Conservation (phyloP, 2,329 filamentous ascomycete genomes). For the Pseudogymnoascus sp. region DNA sequence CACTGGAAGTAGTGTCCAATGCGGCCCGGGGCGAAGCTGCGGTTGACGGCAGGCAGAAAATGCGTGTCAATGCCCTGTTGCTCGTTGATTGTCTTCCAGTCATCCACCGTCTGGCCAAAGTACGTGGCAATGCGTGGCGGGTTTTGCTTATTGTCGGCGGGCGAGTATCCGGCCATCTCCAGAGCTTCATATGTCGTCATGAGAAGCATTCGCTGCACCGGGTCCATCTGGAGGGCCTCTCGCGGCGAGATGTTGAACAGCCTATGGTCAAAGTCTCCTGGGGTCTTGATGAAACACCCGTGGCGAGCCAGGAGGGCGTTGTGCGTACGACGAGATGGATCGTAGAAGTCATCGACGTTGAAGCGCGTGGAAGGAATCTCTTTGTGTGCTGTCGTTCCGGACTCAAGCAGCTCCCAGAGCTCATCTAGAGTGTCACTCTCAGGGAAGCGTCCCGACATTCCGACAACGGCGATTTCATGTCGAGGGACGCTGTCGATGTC, state of each 20-base stretch:
- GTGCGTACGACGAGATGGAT: constrained; percentile 59
- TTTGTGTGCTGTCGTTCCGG: constrained; percentile 63
- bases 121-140: constrained; percentile 32
- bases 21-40: constrained; percentile 42
- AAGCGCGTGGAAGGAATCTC: constrained; percentile 57
- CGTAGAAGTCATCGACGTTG: constrained; percentile 59
- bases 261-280: constrained; percentile 64
- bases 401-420: constrained; percentile 42
- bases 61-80: constrained; percentile 26
- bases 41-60: constrained; percentile 38
- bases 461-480: constrained; percentile 27
- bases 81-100: constrained; percentile 11
- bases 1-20: constrained; percentile 76
- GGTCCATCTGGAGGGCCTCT: constrained; percentile 69
- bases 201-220: constrained; percentile 66
- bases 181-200: constrained; percentile 70
- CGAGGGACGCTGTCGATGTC: background rate
- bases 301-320: constrained; percentile 68
- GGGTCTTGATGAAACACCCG: constrained; percentile 62
- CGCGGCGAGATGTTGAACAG: constrained; percentile 81
- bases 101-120: constrained; percentile 10
- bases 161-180: constrained; percentile 67
- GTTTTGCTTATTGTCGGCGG: constrained; percentile 73
- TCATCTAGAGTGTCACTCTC: constrained; percentile 25
- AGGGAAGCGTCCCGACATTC: constrained; percentile 29